Evolutionary conservation across 2,329 filamentous ascomycete genomes (phyloP), one percentile per base, ranked within the genome.

Genomic region (Fusarium mangiferae): DNA sequence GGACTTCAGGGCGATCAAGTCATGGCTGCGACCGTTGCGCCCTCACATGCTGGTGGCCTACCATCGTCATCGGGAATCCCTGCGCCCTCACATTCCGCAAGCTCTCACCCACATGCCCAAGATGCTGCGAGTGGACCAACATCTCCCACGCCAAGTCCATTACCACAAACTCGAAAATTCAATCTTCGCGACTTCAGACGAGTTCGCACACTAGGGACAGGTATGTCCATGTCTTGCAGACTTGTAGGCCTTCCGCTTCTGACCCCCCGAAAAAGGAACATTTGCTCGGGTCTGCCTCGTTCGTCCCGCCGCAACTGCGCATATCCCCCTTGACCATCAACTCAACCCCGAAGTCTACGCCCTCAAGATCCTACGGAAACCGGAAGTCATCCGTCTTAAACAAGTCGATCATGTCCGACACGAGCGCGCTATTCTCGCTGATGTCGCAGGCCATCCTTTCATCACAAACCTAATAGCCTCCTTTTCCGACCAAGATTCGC

Each of bases 381-480:
- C 89, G 62, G 88, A 92, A 78, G 92, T 96, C 49, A 92, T 96
- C 81, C 92, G 92, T 73, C 88, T 96, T 66, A 96, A 96, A 86
- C 94, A 96, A 80, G 91, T 96, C 75, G 93, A 96, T 83, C 94
- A 96, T 82, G 93, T 96, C 62, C 92, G 93, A 70, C 93, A 95
- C 83, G 94, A 96, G 86, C 92, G 93, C 77, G 89, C 91, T 72
- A 92, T 96, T 75, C 90, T 96, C 58, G 89, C 90, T 78, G 91
- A 93, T 73, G 92, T 96, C 54, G 91, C 92, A 52, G 93, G 93
- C 30, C 91, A 95, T 80, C 94, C 94, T 30, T 96, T 96, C 83
- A 95, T 96, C 80, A 95, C 94, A 59, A 91, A 89, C 71, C 88
- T 96, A 79, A 87, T 93, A 56, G 92, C 91, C 69, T 94, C 93